Evolutionary conservation across 2,329 filamentous ascomycete species (phyloP), one percentile per base, ranked within the genome.

Genomic region (Penicillium sp.): DNA sequence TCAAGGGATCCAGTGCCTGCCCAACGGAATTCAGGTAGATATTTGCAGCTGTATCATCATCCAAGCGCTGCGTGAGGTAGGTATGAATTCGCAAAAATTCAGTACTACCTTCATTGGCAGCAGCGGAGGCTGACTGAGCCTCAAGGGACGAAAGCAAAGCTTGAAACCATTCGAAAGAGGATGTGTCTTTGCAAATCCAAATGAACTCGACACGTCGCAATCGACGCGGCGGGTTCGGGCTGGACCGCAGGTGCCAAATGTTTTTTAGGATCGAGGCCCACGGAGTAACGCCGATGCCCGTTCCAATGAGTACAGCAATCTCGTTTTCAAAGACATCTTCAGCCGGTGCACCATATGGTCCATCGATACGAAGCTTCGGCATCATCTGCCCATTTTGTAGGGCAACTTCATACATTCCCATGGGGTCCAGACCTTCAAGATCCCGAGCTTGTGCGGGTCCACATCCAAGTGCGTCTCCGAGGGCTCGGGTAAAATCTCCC

Each of bases 161-260:
- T 73, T 99, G 94, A 81, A 99, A 97, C 94, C 94, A 99, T 77
- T 97, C 94, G 69, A 99, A 99, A 0, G 92, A 96, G 29, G 85
- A 89, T 0, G 92, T 96, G 69, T 97, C 92, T 74, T 90, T 94
- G 83, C 93, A 97, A 48, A 97, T 88, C 94, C 94, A 99, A 79
- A 99, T 95, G 76, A 99, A 99, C 74, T 99, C 94, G 28, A 99
- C 93, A 73, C 94, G 89, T 55, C 92, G 90, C 43, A 99, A 87
- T 69, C 93, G 90, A 46, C 85, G 87, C 1, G 93, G 92, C 21
- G 92, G 91, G 78, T 97, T 94, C 7, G 93, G 92, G 14, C 88
- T 86, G 61, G 94, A 88, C 59, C 94, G 91, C 68, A 96, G 83
- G 74, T 99, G 93, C 91, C 92, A 99, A 76, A 99, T 97, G 74